Conservation (phyloP, 140 eudicot genomes). For the Erigeron philadelphicus region DNA sequence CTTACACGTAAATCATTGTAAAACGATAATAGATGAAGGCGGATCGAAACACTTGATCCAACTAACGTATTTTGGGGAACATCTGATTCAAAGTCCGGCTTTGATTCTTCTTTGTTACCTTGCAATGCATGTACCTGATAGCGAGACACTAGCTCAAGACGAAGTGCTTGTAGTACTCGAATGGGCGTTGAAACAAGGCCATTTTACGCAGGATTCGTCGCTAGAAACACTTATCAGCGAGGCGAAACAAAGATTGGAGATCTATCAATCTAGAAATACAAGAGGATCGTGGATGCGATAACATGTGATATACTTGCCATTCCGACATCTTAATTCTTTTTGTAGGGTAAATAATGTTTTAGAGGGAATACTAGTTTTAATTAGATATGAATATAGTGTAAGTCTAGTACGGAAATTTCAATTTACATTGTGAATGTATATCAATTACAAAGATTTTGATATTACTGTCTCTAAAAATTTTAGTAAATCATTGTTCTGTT, state of each 20-base stretch:
- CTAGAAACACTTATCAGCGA: slow-evolving; percentile 34
- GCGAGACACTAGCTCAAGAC: slow-evolving; percentile 46
- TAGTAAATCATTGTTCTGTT: no score
- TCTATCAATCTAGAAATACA: slow-evolving; percentile 49
- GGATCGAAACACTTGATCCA: slow-evolving; percentile 51
- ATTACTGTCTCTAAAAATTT: no score
- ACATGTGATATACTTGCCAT: background rate
- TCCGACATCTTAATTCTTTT: background rate
- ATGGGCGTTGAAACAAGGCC: slow-evolving; percentile 54
- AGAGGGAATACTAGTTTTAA: no score
- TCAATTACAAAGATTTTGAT: no score
- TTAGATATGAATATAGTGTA: no score
- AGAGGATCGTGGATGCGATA: slow-evolving; percentile 43
- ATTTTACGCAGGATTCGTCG: slow-evolving; percentile 32
- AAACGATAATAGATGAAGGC: slow-evolving; percentile 43
- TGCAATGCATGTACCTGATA: slow-evolving; percentile 54
- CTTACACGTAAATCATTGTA: slow-evolving; percentile 48
- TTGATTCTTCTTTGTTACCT: slow-evolving; percentile 45
- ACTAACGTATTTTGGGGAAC: slow-evolving; percentile 53
- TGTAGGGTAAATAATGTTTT: background rate
- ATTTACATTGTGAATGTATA: no score
- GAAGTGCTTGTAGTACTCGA: slow-evolving; percentile 53
- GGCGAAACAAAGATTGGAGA: slow-evolving; percentile 48
- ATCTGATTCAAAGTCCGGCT: slow-evolving; percentile 37
- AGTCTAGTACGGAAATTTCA: no score